These are phyloP conservation scores for Quercus parvula DNA, from an alignment of 306 rosid genomes.

Conservation along the genomic window DNA sequence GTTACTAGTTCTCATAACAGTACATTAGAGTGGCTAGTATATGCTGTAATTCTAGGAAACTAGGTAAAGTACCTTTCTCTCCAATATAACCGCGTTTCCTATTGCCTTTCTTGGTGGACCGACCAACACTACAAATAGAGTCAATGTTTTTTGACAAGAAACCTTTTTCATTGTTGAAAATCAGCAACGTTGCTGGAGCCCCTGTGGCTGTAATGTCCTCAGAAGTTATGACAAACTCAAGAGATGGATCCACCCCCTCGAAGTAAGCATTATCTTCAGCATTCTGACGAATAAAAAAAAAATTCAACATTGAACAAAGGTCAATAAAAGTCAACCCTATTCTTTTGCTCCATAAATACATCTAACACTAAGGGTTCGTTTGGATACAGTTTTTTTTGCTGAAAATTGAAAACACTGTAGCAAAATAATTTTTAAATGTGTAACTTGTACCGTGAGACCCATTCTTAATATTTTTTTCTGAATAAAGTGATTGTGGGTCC, in stretches of 20 bases:
- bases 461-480: too few relatives aligned
- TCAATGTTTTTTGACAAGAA: conserved; percentile 19
- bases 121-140: conserved; percentile 21
- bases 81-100: conserved; percentile 20
- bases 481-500: too few relatives aligned
- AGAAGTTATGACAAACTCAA: conserved; percentile 20
- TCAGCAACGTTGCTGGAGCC: conserved; percentile 17
- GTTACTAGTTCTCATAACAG: too few relatives aligned
- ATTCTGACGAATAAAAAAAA: neutral
- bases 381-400: too few relatives aligned
- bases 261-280: conserved; percentile 17
- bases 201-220: conserved; percentile 21
- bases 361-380: too few relatives aligned
- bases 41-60: neutral
- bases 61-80: conserved; percentile 14
- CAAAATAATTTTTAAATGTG: too few relatives aligned
- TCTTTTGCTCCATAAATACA: too few relatives aligned
- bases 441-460: too few relatives aligned
- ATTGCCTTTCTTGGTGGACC: conserved; percentile 29
- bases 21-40: too few relatives aligned
- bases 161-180: conserved; percentile 19
- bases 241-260: conserved; percentile 15
- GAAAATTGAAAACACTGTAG: too few relatives aligned
- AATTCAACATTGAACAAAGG: neutral
- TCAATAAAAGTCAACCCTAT: too few relatives aligned